These are phyloP conservation scores for Solanum gandarillasii DNA, from an alignment of 257 asterid genomes.

Conservation along the genomic window DNA sequence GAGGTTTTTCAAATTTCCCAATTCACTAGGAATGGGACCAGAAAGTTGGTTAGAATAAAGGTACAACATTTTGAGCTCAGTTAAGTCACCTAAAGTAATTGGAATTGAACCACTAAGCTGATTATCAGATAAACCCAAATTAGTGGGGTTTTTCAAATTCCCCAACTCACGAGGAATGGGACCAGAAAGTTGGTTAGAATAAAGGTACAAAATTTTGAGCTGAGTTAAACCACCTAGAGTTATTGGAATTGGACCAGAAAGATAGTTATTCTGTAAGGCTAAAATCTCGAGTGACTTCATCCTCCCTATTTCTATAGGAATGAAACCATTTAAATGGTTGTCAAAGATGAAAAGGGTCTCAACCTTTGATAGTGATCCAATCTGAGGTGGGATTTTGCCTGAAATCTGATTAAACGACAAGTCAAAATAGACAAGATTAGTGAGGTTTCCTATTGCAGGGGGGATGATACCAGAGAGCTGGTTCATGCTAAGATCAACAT, in stretches of 20 bases:
- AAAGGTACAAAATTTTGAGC: neutral
- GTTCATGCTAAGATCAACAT: conserved; percentile 8
- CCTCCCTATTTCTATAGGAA: neutral
- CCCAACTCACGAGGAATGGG: neutral
- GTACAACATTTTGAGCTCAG: neutral
- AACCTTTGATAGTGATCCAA: neutral
- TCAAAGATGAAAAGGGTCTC: neutral
- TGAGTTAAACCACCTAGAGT: neutral
- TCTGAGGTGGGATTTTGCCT: conserved; percentile 5
- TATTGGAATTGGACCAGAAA: too few species aligned
- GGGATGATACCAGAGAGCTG: conserved; percentile 3
- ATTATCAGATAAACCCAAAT: fast-evolving
- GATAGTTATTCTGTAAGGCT: too few species aligned
- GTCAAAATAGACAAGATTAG: neutral
- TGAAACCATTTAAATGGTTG: neutral
- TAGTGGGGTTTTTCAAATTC: neutral
- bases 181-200: neutral
- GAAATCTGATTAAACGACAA: neutral
- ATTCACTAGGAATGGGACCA: conserved; percentile 2
- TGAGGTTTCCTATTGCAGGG: neutral
- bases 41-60: neutral
- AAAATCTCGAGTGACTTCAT: neutral
- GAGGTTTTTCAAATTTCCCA: conserved; percentile 4
- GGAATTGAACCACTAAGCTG: conserved; percentile 3
- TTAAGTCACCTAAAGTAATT: neutral